These are phyloP conservation scores for Toxicodendron radicans DNA, from an alignment of 345 rosid species.

Conservation along the genomic window DNA sequence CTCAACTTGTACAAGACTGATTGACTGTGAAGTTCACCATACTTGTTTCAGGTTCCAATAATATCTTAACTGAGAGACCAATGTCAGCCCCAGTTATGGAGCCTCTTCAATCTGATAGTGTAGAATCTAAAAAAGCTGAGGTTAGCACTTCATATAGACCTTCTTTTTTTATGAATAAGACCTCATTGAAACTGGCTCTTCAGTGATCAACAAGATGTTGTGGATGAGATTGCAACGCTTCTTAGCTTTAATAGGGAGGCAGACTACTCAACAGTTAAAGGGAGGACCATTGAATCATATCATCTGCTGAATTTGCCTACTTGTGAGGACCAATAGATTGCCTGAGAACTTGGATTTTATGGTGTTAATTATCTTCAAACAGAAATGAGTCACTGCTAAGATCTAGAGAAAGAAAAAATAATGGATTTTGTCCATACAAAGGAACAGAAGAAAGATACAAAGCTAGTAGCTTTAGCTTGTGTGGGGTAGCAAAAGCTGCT, in stretches of 20 bases:
- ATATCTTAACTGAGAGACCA: background rate
- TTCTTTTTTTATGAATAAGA: background rate
- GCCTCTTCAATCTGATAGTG: background rate
- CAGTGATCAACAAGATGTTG: background rate
- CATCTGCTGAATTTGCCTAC: background rate
- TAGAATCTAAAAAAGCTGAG: background rate
- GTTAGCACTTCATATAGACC: background rate
- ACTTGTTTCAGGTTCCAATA: background rate
- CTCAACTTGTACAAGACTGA: background rate
- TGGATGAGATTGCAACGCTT: background rate
- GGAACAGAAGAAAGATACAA: background rate
- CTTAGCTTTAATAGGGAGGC: background rate
- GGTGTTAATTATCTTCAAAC: background rate
- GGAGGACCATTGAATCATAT: background rate
- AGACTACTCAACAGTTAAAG: background rate
- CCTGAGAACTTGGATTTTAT: constrained; percentile 4
- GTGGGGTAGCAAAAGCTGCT: constrained; percentile 20
- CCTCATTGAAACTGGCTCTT: background rate
- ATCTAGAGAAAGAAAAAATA: background rate
- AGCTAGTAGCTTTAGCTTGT: background rate
- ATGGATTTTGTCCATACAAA: background rate
- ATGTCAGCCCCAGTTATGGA: background rate
- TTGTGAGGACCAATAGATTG: background rate
- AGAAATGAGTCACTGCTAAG: background rate
- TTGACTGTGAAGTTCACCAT: background rate